A percentile compares a stretch with the other conserved stretches of the same genome.
phyloP scores from a whole-genome alignment of 2,329 filamentous ascomycete species.

The Didymella pomorum region DNA sequence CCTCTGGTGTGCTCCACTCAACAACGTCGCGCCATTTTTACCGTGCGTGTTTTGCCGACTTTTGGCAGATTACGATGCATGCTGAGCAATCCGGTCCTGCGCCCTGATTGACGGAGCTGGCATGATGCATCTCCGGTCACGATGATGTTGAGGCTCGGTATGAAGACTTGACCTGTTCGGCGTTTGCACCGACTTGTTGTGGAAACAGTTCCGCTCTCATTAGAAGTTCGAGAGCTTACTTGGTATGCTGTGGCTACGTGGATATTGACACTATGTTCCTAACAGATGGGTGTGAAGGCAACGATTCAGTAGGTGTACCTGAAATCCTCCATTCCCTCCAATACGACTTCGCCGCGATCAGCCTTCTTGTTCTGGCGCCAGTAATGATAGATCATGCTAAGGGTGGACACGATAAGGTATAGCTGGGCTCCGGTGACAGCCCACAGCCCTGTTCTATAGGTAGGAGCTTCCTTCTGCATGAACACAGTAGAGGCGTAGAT shows the following conservation, averaged over 20 bases:
- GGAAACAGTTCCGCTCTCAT: too few relatives aligned
- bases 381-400: background rate
- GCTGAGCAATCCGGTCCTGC: constrained; percentile 9
- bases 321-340: background rate
- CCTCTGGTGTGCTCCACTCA: constrained; percentile 12
- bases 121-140: constrained; percentile 2
- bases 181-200: too few relatives aligned
- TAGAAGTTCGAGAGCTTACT: too few relatives aligned
- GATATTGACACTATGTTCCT: too few relatives aligned
- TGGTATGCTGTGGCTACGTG: too few relatives aligned
- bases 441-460: background rate
- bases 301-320: background rate
- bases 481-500: background rate
- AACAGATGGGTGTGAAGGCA: too few relatives aligned
- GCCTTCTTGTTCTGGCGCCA: background rate
- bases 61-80: constrained; percentile 14
- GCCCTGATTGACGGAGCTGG: constrained; percentile 2
- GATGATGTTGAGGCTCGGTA: background rate
- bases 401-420: background rate
- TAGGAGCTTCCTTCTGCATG: background rate
- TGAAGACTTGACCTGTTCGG: too few relatives aligned
- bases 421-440: background rate
- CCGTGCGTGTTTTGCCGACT: constrained; percentile 16
- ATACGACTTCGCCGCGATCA: background rate
- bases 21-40: constrained; percentile 16